Evolutionary conservation across 1,139 yeast species (phyloP).

Genomic region (Martiniozyma asiatica): DNA sequence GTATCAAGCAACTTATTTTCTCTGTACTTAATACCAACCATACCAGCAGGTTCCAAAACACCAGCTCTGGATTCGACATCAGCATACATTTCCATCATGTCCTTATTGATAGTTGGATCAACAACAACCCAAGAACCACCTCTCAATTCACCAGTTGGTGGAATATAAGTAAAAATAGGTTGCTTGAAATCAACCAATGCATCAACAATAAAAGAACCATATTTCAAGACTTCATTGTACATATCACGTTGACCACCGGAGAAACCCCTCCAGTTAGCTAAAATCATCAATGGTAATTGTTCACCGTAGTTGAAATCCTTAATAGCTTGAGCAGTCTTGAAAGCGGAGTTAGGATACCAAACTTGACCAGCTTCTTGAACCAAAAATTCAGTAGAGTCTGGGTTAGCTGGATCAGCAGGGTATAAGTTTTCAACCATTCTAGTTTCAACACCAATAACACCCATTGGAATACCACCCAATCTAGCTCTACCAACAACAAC

Average conservation of each 20-base stretch:
- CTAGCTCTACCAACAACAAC: conserved; percentile 98
- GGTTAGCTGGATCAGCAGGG: conserved; percentile 98
- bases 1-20: conserved; percentile 81
- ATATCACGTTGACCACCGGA: conserved; percentile 99
- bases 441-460: conserved; percentile 94
- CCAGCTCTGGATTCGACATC: conserved; percentile 96
- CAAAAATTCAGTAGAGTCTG: conserved; percentile 77
- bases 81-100: conserved; percentile 99
- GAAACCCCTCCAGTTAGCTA: conserved; percentile 99
- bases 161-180: conserved; percentile 92
- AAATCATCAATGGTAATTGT: conserved; percentile 89
- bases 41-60: conserved; percentile 97
- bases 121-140: conserved; percentile 99
- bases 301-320: conserved; percentile 97
- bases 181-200: conserved; percentile 93
- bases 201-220: conserved; percentile 93
- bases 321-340: conserved; percentile 97
- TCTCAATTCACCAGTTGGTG: conserved; percentile 95
- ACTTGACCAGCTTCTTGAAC: conserved; percentile 98
- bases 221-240: conserved; percentile 96
- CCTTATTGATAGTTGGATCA: conserved; percentile 93
- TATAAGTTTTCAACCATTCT: conserved; percentile 75
- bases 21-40: conserved; percentile 96
- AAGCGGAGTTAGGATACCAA: conserved; percentile 98
- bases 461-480: conserved; percentile 96